phyloP scores from a whole-genome alignment of 2,329 filamentous ascomycete genomes.

The Sarocladium kiliense region DNA sequence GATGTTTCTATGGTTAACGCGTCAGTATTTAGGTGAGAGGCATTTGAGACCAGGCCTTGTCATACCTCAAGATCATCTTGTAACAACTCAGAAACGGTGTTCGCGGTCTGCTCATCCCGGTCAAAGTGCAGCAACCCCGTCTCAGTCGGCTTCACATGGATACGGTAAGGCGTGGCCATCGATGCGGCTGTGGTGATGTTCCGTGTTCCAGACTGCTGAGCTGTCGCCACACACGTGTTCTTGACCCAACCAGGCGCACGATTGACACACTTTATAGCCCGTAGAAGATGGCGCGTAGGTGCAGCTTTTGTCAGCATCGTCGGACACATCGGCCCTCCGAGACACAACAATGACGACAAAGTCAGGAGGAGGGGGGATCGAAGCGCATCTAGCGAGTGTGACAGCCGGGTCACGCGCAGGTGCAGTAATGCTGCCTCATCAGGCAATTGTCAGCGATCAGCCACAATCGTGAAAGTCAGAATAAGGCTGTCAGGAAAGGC shows the following conservation, averaged over 20 bases:
- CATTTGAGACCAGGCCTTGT: no score
- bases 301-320: background rate
- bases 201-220: background rate
- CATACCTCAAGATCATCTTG: conserved; percentile 66
- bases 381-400: background rate
- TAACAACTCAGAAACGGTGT: conserved; percentile 60
- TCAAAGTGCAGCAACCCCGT: conserved; percentile 43
- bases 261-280: background rate
- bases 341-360: conserved; percentile 1
- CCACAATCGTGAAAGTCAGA: background rate
- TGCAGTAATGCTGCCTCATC: background rate
- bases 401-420: background rate
- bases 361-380: background rate
- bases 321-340: background rate
- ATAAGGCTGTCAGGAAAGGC: background rate
- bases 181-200: background rate
- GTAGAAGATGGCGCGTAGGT: background rate
- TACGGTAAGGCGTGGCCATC: conserved; percentile 43
- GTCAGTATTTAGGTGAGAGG: no score
- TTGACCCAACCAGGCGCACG: background rate
- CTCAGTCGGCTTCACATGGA: conserved; percentile 42
- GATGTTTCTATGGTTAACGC: no score
- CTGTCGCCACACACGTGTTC: background rate
- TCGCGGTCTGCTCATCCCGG: conserved; percentile 54
- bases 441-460: background rate